phyloP scores from a whole-genome alignment of 1,139 yeast genomes.

The Hemisphaericaspora lyxosophila region DNA sequence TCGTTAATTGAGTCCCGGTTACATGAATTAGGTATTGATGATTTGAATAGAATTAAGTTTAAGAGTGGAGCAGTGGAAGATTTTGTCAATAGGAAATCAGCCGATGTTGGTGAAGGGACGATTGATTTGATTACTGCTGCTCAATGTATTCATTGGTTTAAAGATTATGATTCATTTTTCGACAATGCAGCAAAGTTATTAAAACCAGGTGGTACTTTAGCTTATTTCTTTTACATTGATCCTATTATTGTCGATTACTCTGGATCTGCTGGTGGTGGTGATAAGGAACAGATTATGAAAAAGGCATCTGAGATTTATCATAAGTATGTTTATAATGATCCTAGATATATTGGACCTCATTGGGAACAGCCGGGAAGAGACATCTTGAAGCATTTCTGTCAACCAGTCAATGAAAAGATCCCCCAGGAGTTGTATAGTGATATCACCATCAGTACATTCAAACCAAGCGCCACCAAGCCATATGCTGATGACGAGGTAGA shows the following conservation, averaged over 20 bases:
- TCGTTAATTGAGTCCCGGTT: conserved; percentile 22
- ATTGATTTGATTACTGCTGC: conserved; percentile 46
- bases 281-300: conserved; percentile 20
- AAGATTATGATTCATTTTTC: conserved; percentile 37
- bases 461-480: conserved; percentile 19
- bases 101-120: conserved; percentile 18
- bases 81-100: conserved; percentile 19
- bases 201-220: conserved; percentile 39
- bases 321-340: conserved; percentile 38
- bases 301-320: conserved; percentile 27
- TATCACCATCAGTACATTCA: conserved; percentile 25
- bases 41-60: conserved; percentile 29
- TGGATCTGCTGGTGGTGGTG: conserved; percentile 12
- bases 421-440: conserved; percentile 31
- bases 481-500: conserved; percentile 20
- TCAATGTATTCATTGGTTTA: conserved; percentile 49
- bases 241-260: conserved; percentile 34
- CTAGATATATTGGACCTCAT: conserved; percentile 37
- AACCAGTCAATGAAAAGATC: conserved; percentile 31
- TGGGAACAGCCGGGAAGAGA: conserved; percentile 50
- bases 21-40: conserved; percentile 21
- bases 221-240: conserved; percentile 46
- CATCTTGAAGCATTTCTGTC: conserved; percentile 29
- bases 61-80: conserved; percentile 37
- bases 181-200: conserved; percentile 27